phyloP scores from a whole-genome alignment of 2,329 filamentous ascomycete species.

The Zasmidium citrigriseum region DNA sequence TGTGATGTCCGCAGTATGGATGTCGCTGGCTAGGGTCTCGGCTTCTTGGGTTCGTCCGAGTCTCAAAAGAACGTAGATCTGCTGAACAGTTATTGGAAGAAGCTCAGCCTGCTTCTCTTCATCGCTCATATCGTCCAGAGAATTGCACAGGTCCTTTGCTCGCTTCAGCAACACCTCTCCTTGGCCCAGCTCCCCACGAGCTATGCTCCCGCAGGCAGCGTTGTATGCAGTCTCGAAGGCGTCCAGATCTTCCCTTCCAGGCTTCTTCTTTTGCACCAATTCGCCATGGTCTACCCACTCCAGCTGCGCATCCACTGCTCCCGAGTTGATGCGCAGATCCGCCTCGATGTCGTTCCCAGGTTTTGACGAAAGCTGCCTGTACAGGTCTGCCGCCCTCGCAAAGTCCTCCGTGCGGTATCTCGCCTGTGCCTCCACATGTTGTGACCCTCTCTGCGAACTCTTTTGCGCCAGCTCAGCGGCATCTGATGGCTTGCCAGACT shows the following conservation, averaged over 20 bases:
- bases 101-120: constrained; percentile 75
- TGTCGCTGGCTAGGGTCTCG: constrained; percentile 60
- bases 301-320: constrained; percentile 71
- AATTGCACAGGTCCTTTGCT: constrained; percentile 71
- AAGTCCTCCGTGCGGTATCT: constrained; percentile 77
- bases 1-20: constrained; percentile 64
- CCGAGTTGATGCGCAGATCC: constrained; percentile 75
- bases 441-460: constrained; percentile 50
- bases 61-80: constrained; percentile 69
- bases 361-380: constrained; percentile 57
- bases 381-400: constrained; percentile 63
- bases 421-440: constrained; percentile 64
- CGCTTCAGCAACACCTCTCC: constrained; percentile 69
- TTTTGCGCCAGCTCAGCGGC: constrained; percentile 56
- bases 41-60: constrained; percentile 69
- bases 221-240: constrained; percentile 84
- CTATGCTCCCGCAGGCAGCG: constrained; percentile 71
- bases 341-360: constrained; percentile 63
- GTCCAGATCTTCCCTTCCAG: constrained; percentile 64
- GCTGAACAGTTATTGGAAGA: constrained; percentile 73
- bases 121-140: constrained; percentile 69
- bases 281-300: constrained; percentile 65
- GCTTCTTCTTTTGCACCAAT: constrained; percentile 56
- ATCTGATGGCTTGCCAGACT: constrained; percentile 67
- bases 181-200: constrained; percentile 65